Conservation (phyloP, 2,329 filamentous ascomycete species). For the Aureobasidium sp. region DNA sequence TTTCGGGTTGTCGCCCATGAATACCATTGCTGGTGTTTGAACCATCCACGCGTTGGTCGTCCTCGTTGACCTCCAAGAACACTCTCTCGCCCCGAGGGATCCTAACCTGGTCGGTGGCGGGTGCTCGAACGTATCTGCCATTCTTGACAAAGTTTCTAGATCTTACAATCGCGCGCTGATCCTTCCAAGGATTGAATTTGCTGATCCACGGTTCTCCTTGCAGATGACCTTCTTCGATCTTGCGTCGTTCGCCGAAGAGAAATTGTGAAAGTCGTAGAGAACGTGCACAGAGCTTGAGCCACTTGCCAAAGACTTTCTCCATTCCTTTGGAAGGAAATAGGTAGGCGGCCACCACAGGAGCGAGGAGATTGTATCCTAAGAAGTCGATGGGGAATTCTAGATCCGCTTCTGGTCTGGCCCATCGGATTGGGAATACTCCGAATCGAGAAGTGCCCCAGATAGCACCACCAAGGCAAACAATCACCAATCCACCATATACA, state of each 20-base stretch:
- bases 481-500: conserved; percentile 88
- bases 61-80: conserved; percentile 68
- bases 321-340: conserved; percentile 80
- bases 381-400: conserved; percentile 92
- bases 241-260: conserved; percentile 74
- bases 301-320: conserved; percentile 86
- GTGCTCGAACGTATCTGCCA: conserved; percentile 83
- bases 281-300: conserved; percentile 83
- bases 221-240: conserved; percentile 73
- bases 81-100: conserved; percentile 78
- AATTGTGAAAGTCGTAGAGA: conserved; percentile 80
- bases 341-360: conserved; percentile 77
- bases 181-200: conserved; percentile 25
- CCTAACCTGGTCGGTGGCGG: conserved; percentile 89
- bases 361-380: conserved; percentile 93
- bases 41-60: conserved; percentile 59
- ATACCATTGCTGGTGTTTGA: conserved; percentile 25
- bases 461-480: conserved; percentile 88
- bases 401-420: conserved; percentile 85
- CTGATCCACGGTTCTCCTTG: conserved; percentile 27
- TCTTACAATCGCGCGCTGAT: conserved; percentile 15
- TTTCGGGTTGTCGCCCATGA: conserved; percentile 36
- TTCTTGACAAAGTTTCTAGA: conserved; percentile 53
- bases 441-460: conserved; percentile 81
- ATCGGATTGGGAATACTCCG: conserved; percentile 80